Evolutionary conservation across 352 stramenopile species (phyloP).

Genomic region (Phytophthora pisi): DNA sequence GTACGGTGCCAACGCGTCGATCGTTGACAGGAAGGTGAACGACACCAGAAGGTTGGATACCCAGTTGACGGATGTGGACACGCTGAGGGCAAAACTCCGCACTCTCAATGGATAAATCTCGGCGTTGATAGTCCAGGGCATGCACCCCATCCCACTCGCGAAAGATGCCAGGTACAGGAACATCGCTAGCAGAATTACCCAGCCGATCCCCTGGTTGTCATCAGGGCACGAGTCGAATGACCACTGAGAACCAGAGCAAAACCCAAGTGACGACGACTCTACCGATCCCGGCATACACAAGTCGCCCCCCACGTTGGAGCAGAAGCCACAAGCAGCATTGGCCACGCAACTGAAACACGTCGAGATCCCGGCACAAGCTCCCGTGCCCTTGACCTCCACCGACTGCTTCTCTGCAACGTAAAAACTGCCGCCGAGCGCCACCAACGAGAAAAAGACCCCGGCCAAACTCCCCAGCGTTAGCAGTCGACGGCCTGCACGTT

Average conservation of each 20-base stretch:
- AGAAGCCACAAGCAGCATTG: constrained; percentile 50
- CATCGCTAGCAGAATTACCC: constrained; percentile 61
- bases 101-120: constrained; percentile 94
- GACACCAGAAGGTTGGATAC: constrained; percentile 92
- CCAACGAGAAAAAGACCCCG: constrained; percentile 22
- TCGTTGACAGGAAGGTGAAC: constrained; percentile 94
- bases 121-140: constrained; percentile 95
- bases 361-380: constrained; percentile 37
- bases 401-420: constrained; percentile 14
- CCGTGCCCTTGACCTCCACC: constrained; percentile 16
- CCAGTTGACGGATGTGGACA: constrained; percentile 93
- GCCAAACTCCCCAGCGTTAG: constrained; percentile 19
- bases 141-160: constrained; percentile 80
- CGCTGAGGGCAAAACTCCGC: constrained; percentile 86
- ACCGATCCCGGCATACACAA: constrained; percentile 39
- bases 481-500: constrained; percentile 12
- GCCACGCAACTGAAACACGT: constrained; percentile 74
- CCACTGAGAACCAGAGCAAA: constrained; percentile 41
- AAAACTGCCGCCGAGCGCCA: constrained; percentile 16
- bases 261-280: constrained; percentile 15
- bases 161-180: constrained; percentile 84
- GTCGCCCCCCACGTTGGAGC: constrained; percentile 14
- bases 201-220: constrained; percentile 46
- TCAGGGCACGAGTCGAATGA: constrained; percentile 54
- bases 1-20: constrained; percentile 53